Evolutionary conservation across 2,329 filamentous ascomycete genomes (phyloP).

Genomic region (Xylariaceae sp.): DNA sequence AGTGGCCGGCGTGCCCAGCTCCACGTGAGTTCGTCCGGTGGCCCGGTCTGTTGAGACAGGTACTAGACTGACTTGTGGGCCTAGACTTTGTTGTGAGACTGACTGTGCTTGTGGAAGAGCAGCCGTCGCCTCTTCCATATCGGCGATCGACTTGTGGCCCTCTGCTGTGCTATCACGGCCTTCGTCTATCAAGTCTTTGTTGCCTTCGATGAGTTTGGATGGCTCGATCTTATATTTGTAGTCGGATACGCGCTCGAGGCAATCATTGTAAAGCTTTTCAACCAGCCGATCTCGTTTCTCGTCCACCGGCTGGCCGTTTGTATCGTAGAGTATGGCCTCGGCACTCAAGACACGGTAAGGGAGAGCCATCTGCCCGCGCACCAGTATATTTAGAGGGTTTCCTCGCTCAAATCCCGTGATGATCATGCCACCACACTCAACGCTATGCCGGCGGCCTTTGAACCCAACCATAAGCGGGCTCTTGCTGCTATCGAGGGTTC

Average conservation of each 20-base stretch:
- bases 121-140: constrained; percentile 64
- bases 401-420: constrained; percentile 95
- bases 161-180: constrained; percentile 72
- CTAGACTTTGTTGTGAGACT: constrained; percentile 49
- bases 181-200: constrained; percentile 73
- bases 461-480: constrained; percentile 45
- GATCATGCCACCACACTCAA: constrained; percentile 97
- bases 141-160: constrained; percentile 63
- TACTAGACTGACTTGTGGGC: constrained; percentile 51
- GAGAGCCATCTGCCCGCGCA: constrained; percentile 83
- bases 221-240: constrained; percentile 75
- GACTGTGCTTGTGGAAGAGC: constrained; percentile 51
- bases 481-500: constrained; percentile 55
- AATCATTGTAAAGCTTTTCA: constrained; percentile 91
- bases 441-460: constrained; percentile 64
- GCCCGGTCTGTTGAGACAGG: constrained; percentile 62
- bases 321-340: constrained; percentile 87
- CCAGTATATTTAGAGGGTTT: constrained; percentile 85
- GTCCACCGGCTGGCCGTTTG: constrained; percentile 71
- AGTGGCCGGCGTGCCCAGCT: constrained; percentile 62
- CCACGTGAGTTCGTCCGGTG: constrained; percentile 66
- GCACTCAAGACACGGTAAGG: constrained; percentile 75
- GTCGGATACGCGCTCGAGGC: constrained; percentile 82
- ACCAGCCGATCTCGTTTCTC: constrained; percentile 72
- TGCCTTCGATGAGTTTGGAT: constrained; percentile 70